Conservation (phyloP, 2,329 filamentous ascomycete species). For the Camptophora hylomeconis region DNA sequence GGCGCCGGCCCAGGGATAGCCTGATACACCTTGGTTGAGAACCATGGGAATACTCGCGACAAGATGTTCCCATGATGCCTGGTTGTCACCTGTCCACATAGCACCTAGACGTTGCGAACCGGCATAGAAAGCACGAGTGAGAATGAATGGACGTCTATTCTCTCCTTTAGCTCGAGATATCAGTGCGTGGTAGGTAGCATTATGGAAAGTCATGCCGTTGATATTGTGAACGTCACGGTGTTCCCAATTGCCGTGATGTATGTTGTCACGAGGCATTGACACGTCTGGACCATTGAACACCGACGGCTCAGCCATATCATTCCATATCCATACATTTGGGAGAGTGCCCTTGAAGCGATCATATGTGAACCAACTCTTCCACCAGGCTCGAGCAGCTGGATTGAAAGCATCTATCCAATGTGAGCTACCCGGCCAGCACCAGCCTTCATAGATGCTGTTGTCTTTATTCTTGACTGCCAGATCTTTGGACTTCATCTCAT, state of each 20-base stretch:
- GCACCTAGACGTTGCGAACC: conserved; percentile 82
- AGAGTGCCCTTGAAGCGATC: conserved; percentile 74
- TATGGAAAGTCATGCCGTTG: conserved; percentile 89
- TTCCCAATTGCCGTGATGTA: conserved; percentile 86
- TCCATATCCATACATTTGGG: conserved; percentile 89
- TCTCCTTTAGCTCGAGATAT: conserved; percentile 77
- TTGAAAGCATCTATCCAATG: conserved; percentile 96
- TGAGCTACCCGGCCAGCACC: conserved; percentile 97
- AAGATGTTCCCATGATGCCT: conserved; percentile 82
- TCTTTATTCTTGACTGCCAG: conserved; percentile 85
- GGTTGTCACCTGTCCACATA: conserved; percentile 99
- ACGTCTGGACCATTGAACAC: conserved; percentile 98
- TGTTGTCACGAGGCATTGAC: conserved; percentile 97
- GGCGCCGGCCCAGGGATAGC: conserved; percentile 86
- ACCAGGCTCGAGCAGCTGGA: conserved; percentile 83
- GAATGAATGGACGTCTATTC: conserved; percentile 71
- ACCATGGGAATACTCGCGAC: conserved; percentile 88
- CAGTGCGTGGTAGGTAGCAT: conserved; percentile 80
- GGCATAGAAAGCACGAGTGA: conserved; percentile 85
- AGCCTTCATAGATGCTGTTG: conserved; percentile 77
- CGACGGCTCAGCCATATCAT: conserved; percentile 99
- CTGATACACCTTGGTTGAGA: conserved; percentile 79
- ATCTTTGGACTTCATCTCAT: conserved; percentile 72
- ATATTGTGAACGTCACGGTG: conserved; percentile 94
- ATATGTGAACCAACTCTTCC: conserved; percentile 78